Conservation (phyloP, 208 protist genomes). For the Vickermania spadyakhi region DNA sequence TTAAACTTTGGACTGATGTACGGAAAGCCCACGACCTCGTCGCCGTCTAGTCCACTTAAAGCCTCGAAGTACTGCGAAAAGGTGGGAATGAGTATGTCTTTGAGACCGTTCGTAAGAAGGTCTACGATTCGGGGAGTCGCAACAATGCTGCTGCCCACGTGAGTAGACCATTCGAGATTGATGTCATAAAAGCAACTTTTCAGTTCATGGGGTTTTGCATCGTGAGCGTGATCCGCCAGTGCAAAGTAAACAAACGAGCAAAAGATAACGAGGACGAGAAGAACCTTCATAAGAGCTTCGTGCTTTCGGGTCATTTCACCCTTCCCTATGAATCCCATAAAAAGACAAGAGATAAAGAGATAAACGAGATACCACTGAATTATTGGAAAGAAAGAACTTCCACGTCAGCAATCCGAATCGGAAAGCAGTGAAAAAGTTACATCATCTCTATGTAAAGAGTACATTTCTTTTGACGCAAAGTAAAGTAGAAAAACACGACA, state of each 20-base stretch:
- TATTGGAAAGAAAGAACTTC: too few relatives aligned
- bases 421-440: too few relatives aligned
- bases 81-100: slow-evolving; percentile 76
- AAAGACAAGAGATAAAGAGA: not conserved
- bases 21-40: slow-evolving; percentile 70
- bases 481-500: too few relatives aligned
- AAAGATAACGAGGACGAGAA: not conserved
- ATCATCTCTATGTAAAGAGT: too few relatives aligned
- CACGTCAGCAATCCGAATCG: too few relatives aligned
- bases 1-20: slow-evolving; percentile 66
- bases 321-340: not conserved
- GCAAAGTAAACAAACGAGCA: not conserved
- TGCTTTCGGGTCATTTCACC: not conserved
- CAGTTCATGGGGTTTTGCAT: not conserved
- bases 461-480: too few relatives aligned
- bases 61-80: slow-evolving; percentile 72
- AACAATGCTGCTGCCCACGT: slow-evolving; percentile 65
- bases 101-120: slow-evolving; percentile 60
- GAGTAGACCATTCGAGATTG: slow-evolving; percentile 64
- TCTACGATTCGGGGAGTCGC: slow-evolving; percentile 78
- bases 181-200: slow-evolving; percentile 34
- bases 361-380: not conserved
- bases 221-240: not conserved
- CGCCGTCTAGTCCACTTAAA: slow-evolving; percentile 30
- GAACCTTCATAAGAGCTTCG: not conserved